Percentiles rank a stretch among this genome's conserved stretches.
These are phyloP conservation scores for Xylariaceae sp. DNA, from an alignment of 2,329 filamentous ascomycete genomes.

Conservation along the genomic window DNA sequence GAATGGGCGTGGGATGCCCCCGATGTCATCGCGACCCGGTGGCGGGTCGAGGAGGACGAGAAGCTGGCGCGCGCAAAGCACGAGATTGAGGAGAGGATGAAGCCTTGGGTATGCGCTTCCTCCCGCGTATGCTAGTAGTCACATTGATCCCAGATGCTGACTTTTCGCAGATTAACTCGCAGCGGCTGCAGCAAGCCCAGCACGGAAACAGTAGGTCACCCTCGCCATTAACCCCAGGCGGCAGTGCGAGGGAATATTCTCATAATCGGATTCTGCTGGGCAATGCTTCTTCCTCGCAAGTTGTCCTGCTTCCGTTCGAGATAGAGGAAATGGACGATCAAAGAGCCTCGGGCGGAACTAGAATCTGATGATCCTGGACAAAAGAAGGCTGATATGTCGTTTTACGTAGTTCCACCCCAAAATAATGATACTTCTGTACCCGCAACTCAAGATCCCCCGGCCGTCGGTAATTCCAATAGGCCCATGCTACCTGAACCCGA, in stretches of 20 bases:
- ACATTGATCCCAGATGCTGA: neutral
- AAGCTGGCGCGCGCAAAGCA: constrained; percentile 33
- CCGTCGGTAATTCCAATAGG: constrained; percentile 19
- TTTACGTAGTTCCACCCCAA: constrained; percentile 24
- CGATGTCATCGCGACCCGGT: constrained; percentile 45
- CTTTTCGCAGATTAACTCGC: constrained; percentile 20
- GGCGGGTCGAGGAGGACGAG: constrained; percentile 53
- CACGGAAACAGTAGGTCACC: constrained; percentile 24
- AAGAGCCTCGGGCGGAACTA: constrained; percentile 10
- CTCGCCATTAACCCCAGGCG: constrained; percentile 16
- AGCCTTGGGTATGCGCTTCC: constrained; percentile 29
- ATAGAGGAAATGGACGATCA: constrained; percentile 24
- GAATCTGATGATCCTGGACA: constrained; percentile 8
- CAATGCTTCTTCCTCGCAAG: constrained; percentile 18
- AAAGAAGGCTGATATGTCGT: constrained; percentile 25
- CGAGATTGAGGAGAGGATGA: constrained; percentile 39
- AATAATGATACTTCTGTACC: constrained; percentile 26
- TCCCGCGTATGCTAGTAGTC: neutral
- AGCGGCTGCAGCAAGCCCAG: constrained; percentile 16
- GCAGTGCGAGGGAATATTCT: constrained; percentile 11
- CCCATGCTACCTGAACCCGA: constrained; percentile 20
- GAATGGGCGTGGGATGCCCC: constrained; percentile 49
- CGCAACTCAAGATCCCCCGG: constrained; percentile 18
- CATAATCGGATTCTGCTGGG: constrained; percentile 16
- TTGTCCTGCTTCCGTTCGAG: constrained; percentile 23